These are phyloP conservation scores for Nadsonia commutata DNA, from an alignment of 1,139 yeast species.

Conservation along the genomic window DNA sequence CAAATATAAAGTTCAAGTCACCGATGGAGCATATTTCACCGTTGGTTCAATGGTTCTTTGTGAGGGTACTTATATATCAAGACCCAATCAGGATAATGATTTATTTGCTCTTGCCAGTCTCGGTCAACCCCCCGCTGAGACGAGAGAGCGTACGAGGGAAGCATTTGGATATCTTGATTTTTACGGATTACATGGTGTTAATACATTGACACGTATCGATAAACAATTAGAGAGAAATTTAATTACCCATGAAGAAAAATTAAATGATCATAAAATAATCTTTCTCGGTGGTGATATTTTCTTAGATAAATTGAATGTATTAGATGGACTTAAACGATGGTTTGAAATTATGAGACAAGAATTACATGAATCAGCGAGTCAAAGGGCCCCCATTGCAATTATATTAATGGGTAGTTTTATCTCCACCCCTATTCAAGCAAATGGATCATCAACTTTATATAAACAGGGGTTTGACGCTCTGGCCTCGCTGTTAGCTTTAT, in stretches of 20 bases:
- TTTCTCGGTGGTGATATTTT: slow-evolving; percentile 62
- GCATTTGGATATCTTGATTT: slow-evolving; percentile 71
- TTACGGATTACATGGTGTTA: slow-evolving; percentile 42
- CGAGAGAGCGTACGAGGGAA: slow-evolving; percentile 47
- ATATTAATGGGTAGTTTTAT: slow-evolving; percentile 57
- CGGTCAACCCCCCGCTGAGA: slow-evolving; percentile 83
- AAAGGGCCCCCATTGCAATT: slow-evolving; percentile 36
- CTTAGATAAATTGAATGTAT: slow-evolving; percentile 43
- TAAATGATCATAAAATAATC: slow-evolving; percentile 42
- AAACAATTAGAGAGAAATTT: slow-evolving; percentile 34
- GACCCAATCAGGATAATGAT: slow-evolving; percentile 27
- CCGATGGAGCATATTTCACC: slow-evolving; percentile 54
- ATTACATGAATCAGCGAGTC: slow-evolving; percentile 19
- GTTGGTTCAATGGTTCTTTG: slow-evolving; percentile 71
- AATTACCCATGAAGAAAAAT: slow-evolving; percentile 39
- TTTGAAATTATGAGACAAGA: slow-evolving; percentile 34
- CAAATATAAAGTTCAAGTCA: slow-evolving; percentile 32
- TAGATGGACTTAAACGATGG: slow-evolving; percentile 49
- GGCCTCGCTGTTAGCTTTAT: slow-evolving; percentile 38
- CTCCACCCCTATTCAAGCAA: slow-evolving; percentile 46
- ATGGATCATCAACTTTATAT: slow-evolving; percentile 25
- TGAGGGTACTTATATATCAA: slow-evolving; percentile 55
- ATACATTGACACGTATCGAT: slow-evolving; percentile 33
- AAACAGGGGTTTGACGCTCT: slow-evolving; percentile 62
- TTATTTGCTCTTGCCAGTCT: slow-evolving; percentile 66